A percentile compares a stretch with the other conserved stretches of the same genome.
These are phyloP conservation scores for Auriscalpium microsporum DNA, from an alignment of 768 basidiomycete genomes.

Conservation along the genomic window DNA sequence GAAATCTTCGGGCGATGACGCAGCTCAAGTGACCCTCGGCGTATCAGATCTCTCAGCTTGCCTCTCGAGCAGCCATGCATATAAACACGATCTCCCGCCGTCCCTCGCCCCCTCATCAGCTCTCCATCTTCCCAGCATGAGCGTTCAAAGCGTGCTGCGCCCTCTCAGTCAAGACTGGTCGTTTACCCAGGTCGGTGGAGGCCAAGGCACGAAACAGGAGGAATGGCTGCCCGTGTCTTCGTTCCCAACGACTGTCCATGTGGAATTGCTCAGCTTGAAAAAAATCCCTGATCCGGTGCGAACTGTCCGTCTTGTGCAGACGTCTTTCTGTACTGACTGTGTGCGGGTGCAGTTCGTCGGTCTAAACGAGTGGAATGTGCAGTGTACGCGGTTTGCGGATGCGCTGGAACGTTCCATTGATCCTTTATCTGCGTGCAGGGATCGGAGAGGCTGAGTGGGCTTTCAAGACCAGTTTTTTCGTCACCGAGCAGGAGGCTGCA, in stretches of 20 bases:
- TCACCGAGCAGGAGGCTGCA: constrained; percentile 38
- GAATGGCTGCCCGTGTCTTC: constrained; percentile 59
- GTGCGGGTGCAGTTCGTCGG: constrained; percentile 53
- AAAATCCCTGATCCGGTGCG: constrained; percentile 79
- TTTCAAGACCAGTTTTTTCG: constrained; percentile 61
- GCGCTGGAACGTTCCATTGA: not conserved
- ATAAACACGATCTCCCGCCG: too few relatives aligned
- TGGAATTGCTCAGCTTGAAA: constrained; percentile 65
- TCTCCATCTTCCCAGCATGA: constrained; percentile 13
- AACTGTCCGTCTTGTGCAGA: not conserved
- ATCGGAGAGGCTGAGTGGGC: constrained; percentile 82
- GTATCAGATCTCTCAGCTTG: too few relatives aligned
- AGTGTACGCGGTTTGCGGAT: constrained; percentile 48
- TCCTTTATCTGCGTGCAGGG: constrained; percentile 41
- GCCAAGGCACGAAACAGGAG: constrained; percentile 38
- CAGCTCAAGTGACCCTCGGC: too few relatives aligned
- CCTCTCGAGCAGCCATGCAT: too few relatives aligned
- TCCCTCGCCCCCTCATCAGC: not conserved
- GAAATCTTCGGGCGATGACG: too few relatives aligned
- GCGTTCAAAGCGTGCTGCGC: constrained; percentile 12
- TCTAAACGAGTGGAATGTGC: constrained; percentile 82
- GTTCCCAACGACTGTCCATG: constrained; percentile 83
- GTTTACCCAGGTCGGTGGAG: constrained; percentile 61
- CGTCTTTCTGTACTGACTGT: constrained; percentile 2
- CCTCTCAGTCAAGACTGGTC: constrained; percentile 43